A percentile compares a stretch with the other conserved stretches of the same genome.
Evolutionary conservation across 306 rosid genomes (phyloP).

Genomic region (Arachis stenosperma): DNA sequence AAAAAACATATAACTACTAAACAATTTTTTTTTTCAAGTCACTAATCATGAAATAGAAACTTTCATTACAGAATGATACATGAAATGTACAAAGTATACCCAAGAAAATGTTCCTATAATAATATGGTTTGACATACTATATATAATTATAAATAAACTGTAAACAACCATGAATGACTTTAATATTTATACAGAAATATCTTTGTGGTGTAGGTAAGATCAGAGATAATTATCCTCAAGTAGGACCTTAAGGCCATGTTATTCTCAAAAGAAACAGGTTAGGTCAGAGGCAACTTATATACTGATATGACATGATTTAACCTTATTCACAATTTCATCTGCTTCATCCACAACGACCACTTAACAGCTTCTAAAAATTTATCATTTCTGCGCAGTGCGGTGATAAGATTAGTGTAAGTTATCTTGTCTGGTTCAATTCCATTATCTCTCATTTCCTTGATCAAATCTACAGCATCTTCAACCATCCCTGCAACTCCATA

Average conservation of each 20-base stretch:
- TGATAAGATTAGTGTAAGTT: slow-evolving; percentile 73
- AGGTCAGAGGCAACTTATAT: slow-evolving; percentile 13
- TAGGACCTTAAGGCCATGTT: slow-evolving; percentile 22
- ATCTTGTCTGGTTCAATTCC: slow-evolving; percentile 83
- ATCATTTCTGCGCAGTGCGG: slow-evolving; percentile 71
- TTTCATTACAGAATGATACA: slow-evolving; percentile 5
- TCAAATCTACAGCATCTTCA: slow-evolving; percentile 76
- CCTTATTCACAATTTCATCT: slow-evolving; percentile 60
- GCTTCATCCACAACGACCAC: slow-evolving; percentile 99
- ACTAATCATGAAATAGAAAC: neutral
- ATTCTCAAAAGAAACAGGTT: slow-evolving; percentile 26
- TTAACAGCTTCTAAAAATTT: slow-evolving; percentile 87
- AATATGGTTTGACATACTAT: slow-evolving; percentile 1
- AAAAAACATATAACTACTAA: too few species aligned
- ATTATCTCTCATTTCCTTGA: slow-evolving; percentile 85
- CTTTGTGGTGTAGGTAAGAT: slow-evolving; percentile 29
- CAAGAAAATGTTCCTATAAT: neutral
- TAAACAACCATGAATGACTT: slow-evolving; percentile 4
- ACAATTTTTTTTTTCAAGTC: too few species aligned
- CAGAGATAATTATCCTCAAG: slow-evolving; percentile 19
- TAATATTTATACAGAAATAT: slow-evolving; percentile 22
- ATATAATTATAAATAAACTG: too few species aligned
- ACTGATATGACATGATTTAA: slow-evolving; percentile 28
- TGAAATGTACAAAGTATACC: neutral
- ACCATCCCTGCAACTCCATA: slow-evolving; percentile 97